Base-by-base conservation (phyloP, 2,329 filamentous ascomycete species). In the Sclerotinia trifoliorum region DNA sequence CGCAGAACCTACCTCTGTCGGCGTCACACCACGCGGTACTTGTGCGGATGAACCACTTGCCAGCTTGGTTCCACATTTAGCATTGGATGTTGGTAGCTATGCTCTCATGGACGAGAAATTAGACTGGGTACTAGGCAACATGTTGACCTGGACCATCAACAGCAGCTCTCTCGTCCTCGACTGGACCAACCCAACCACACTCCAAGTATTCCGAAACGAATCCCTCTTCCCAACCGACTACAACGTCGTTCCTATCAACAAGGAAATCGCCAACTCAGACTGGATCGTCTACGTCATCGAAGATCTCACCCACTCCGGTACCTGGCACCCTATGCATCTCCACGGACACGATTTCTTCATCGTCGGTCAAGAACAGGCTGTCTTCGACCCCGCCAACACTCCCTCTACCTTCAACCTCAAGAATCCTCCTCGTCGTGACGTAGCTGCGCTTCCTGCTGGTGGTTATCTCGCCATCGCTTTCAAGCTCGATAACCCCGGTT, bases 401-500 rank as follows among this genome's bases (percentile, higher is more conserved):
- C 35, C 73, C 73, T 24, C 68, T 70, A 63, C 5, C 3, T 35
- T 74, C 26, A 74, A 75, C 65, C 77, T 70, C 61, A 71, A 24
- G 74, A 86, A 86, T 73, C 83, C 85, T 1, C 80, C 82, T 35
- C 82, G 85, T 13, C 80, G 85, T 48, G 84, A 86, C 71, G 82
- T 83, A 2, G 83, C 83, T 7, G 80, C 83, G 70, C 78, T 86
- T 19, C 76, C 76, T 2, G 75, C 57, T n/a, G 73, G 73, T 24
- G 75, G 76, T 8, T 75, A 75, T 24, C 69, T 78, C 19, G 76
- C 73, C 11, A 75, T 78, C 21, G 75, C 74, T 1, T 77, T 76
- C 69, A 73, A 76, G 71, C 75, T 74, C 19, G 75, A 78, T 52
- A 78, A 78, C 39, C 76, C 76, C 35, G 75, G 76, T 17, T 72